Evolutionary conservation across 352 stramenopile species (phyloP), one percentile per base, ranked within the genome.

Genomic region (Phytophthora cryptogea): DNA sequence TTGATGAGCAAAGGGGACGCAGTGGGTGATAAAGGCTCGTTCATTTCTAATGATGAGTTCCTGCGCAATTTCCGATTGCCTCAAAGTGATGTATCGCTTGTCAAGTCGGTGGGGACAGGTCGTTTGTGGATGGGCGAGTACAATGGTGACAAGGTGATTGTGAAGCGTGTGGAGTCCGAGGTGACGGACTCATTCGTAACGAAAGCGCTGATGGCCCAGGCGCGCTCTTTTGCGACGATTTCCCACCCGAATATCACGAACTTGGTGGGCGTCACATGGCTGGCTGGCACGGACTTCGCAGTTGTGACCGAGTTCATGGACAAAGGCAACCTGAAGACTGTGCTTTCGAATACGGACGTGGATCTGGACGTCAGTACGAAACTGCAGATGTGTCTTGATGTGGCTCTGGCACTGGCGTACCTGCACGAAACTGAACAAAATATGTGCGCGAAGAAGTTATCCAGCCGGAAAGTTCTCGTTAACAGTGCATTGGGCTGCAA

Each of bases 251-350:
- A 89, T 42, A 76, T 94, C 44, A 81, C 88, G 17, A 78, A 52
- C 20, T 53, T 92, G 13, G 56, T 88, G 16, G 84, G 84, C 8
- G 78, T 92, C 7, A 86, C 80, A 10, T 91, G 76, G 79, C 47
- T 94, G 26, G 74, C 77, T 23, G 82, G 83, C 11, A 90, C 80
- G n/a, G 84, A 94, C 61, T 92, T 91, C 35, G 73, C 77, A 5
- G 69, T 89, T 14, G 73, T 94, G 27, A 76, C 78, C 3, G 82
- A 94, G 63, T 94, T 85, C 53, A 78, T 90, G 74, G 76, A 85
- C 35, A 89, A 88, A 55, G 78, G 80, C 44, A 89, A 82, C 39
- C 43, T 93, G 17, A 76, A 74, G 48, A 69, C 72, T 1, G 61
- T 94, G 52, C 74, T 91, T 13, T 54, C 72, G 17, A 84, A 89